Percentiles rank a stretch among this genome's conserved stretches.
Evolutionary conservation across 2,329 filamentous ascomycete species (phyloP).

Genomic region (Lecanosticta acicola): DNA sequence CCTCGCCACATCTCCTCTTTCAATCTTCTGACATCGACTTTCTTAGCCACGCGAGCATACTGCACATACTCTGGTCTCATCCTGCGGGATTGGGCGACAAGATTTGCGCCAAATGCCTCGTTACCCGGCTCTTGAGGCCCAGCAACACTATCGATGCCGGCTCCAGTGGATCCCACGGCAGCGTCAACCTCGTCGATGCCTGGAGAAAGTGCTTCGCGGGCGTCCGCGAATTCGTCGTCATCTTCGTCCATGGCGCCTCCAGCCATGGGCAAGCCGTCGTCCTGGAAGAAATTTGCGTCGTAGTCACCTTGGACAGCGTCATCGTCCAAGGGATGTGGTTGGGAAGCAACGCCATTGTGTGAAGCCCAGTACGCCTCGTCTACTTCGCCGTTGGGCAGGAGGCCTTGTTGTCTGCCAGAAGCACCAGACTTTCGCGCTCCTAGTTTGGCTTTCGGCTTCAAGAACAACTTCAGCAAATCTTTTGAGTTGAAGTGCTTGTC

Average conservation of each 20-base stretch:
- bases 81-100: constrained; percentile 56
- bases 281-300: constrained; percentile 95
- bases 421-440: constrained; percentile 54
- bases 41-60: constrained; percentile 61
- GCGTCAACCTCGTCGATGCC: constrained; percentile 43
- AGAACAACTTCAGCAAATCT: constrained; percentile 80
- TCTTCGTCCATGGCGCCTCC: constrained; percentile 63
- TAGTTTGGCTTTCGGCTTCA: constrained; percentile 88
- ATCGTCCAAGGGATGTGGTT: constrained; percentile 33
- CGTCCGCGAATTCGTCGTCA: constrained; percentile 71
- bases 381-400: constrained; percentile 65
- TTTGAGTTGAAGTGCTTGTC: constrained; percentile 98
- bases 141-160: constrained; percentile 31
- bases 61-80: constrained; percentile 60
- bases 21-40: constrained; percentile 58
- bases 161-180: constrained; percentile 32
- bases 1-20: constrained; percentile 63
- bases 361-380: constrained; percentile 94
- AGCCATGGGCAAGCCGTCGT: constrained; percentile 65
- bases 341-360: constrained; percentile 42
- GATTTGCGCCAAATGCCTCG: constrained; percentile 56
- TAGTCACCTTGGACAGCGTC: constrained; percentile 72
- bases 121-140: constrained; percentile 30
- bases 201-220: constrained; percentile 71
- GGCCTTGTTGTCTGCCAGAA: constrained; percentile 34